A percentile compares a stretch with the other conserved stretches of the same genome.
These are phyloP conservation scores for Micractinium sp. DNA, from an alignment of 139 green algal species.

Conservation along the genomic window DNA sequence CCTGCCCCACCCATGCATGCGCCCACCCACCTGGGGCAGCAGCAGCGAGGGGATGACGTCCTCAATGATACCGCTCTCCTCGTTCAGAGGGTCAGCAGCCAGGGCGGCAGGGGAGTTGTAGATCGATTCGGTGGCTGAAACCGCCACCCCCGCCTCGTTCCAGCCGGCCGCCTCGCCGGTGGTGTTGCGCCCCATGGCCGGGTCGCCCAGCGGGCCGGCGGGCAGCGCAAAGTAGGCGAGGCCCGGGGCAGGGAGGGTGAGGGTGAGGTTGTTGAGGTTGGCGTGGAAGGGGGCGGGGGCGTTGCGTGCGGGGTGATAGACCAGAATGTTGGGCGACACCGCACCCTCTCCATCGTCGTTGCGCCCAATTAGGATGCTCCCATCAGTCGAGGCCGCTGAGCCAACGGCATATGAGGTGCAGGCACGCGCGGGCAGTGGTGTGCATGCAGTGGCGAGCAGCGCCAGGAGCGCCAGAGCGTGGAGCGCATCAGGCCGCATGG, in stretches of 20 bases:
- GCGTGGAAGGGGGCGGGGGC: not conserved
- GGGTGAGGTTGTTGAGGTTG: conserved; percentile 17
- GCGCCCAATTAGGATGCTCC: conserved; percentile 18
- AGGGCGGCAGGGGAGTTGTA: conserved; percentile 31
- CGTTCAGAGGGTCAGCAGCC: conserved; percentile 9
- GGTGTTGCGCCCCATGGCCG: conserved; percentile 12
- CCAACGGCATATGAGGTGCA: conserved; percentile 21
- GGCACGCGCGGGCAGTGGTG: not conserved
- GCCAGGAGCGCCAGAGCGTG: not conserved
- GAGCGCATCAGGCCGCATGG: not conserved
- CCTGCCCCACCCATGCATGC: not conserved
- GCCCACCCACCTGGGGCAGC: conserved; percentile 27
- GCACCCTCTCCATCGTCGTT: conserved; percentile 35
- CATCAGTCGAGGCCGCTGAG: not conserved
- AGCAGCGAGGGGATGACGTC: conserved; percentile 35
- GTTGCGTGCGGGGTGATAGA: conserved; percentile 11
- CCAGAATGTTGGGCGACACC: not conserved
- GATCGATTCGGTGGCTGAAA: conserved; percentile 25
- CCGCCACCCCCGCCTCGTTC: conserved; percentile 27
- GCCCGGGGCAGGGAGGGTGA: conserved; percentile 16
- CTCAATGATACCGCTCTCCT: conserved; percentile 24
- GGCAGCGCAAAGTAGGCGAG: conserved; percentile 25
- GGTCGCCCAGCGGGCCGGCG: conserved; percentile 8
- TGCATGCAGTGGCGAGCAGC: not conserved
- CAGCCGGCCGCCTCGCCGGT: conserved; percentile 11